Evolutionary conservation across 2,329 filamentous ascomycete genomes (phyloP).

Genomic region (Colletotrichum gigasporum): DNA sequence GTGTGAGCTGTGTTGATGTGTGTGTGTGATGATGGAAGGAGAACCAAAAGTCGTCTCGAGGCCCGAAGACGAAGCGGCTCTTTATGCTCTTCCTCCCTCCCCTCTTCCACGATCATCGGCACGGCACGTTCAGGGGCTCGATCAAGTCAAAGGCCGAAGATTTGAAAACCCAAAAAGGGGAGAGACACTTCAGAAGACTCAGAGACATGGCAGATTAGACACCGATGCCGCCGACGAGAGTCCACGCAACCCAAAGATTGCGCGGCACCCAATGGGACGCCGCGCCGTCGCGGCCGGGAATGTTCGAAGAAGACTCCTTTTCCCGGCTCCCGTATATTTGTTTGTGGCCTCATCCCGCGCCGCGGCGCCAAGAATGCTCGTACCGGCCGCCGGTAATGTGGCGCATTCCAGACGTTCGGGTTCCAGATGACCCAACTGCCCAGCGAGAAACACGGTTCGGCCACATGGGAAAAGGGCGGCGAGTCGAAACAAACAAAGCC

Average conservation of each 20-base stretch:
- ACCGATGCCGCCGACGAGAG: too few relatives aligned
- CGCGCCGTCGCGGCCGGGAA: neutral
- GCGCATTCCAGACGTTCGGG: constrained; percentile 20
- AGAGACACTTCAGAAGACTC: too few relatives aligned
- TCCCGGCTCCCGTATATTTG: constrained; percentile 17
- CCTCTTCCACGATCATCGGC: neutral
- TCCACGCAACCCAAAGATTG: too few relatives aligned
- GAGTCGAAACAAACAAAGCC: neutral
- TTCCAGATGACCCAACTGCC: too few relatives aligned
- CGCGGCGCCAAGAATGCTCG: constrained; percentile 8
- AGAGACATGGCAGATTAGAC: constrained; percentile 5
- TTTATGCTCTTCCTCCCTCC: constrained; percentile 9
- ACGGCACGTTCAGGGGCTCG: neutral
- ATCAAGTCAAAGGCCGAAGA: too few relatives aligned
- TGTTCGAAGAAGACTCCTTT: neutral
- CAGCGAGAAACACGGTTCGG: neutral
- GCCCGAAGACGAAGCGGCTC: too few relatives aligned
- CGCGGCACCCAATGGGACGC: constrained; percentile 13
- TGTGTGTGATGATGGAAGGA: neutral
- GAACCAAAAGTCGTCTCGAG: neutral
- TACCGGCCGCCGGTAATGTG: constrained; percentile 6
- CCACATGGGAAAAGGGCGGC: neutral
- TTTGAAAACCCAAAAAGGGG: neutral
- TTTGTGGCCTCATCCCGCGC: constrained; percentile 24
- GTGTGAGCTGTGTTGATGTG: neutral